These are phyloP conservation scores for Boletus speciosus DNA, from an alignment of 768 basidiomycete genomes.

Conservation along the genomic window DNA sequence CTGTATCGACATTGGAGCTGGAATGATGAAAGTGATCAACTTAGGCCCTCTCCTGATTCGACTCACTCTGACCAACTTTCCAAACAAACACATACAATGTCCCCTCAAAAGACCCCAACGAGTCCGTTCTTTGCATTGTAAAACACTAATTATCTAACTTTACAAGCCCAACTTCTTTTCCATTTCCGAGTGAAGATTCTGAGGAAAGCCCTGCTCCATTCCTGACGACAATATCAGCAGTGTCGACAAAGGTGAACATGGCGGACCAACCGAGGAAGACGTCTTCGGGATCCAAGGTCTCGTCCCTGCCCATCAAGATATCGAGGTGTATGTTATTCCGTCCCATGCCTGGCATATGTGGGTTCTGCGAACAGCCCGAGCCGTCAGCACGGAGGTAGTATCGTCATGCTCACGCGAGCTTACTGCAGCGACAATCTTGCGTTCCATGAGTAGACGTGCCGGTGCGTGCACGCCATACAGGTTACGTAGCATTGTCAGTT, in stretches of 20 bases:
- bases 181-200: constrained; percentile 65
- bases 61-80: constrained; percentile 2
- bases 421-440: constrained; percentile 77
- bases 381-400: not conserved
- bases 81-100: constrained; percentile 27
- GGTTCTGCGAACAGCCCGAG: constrained; percentile 42
- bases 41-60: not conserved
- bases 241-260: not conserved
- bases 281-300: constrained; percentile 72
- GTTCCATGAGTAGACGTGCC: constrained; percentile 89
- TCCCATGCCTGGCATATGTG: constrained; percentile 60
- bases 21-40: constrained; percentile 10
- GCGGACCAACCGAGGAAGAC: constrained; percentile 66
- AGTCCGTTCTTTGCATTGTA: not conserved
- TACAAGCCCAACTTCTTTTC: constrained; percentile 56
- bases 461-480: constrained; percentile 86
- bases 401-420: constrained; percentile 1
- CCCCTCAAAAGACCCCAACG: constrained; percentile 5
- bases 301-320: constrained; percentile 91
- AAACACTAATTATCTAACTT: constrained; percentile 3
- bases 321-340: constrained; percentile 85
- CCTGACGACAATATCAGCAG: constrained; percentile 36
- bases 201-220: constrained; percentile 45
- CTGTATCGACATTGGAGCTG: constrained; percentile 10
- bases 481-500: constrained; percentile 80